phyloP scores from a whole-genome alignment of 345 rosid genomes.

The Arabidopsis arenosa region DNA sequence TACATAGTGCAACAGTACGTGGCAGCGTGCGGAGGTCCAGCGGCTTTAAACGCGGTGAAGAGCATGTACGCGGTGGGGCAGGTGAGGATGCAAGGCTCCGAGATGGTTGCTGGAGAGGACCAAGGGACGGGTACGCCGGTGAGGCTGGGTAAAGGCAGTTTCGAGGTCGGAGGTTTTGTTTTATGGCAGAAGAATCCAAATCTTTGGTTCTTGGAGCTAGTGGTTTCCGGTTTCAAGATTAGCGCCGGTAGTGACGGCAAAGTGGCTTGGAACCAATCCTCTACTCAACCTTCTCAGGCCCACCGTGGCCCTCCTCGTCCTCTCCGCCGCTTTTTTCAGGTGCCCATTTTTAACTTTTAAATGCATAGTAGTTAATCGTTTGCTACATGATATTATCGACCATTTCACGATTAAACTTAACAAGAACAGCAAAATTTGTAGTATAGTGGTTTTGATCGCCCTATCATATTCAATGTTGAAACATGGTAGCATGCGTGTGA shows the following conservation, averaged over 20 bases:
- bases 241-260: slow-evolving; percentile 94
- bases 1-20: slow-evolving; percentile 86
- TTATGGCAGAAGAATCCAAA: slow-evolving; percentile 94
- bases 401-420: not conserved
- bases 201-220: slow-evolving; percentile 81
- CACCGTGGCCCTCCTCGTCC: slow-evolving; percentile 86
- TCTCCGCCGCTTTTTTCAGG: slow-evolving; percentile 92
- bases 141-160: slow-evolving; percentile 46
- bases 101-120: slow-evolving; percentile 66
- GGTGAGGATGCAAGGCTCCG: slow-evolving; percentile 82
- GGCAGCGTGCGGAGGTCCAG: slow-evolving; percentile 83
- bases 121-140: slow-evolving; percentile 50
- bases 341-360: slow-evolving; percentile 13
- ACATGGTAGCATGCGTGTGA: too few relatives aligned
- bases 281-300: slow-evolving; percentile 81
- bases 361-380: too few relatives aligned
- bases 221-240: slow-evolving; percentile 85
- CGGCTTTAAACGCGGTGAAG: slow-evolving; percentile 56
- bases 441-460: too few relatives aligned
- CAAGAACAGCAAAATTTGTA: too few relatives aligned
- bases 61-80: slow-evolving; percentile 94
- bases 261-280: slow-evolving; percentile 90
- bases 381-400: too few relatives aligned
- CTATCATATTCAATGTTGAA: too few relatives aligned
- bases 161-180: slow-evolving; percentile 89